Conservation (phyloP, 768 basidiomycete genomes). For the Guyanaporus albipodus region DNA sequence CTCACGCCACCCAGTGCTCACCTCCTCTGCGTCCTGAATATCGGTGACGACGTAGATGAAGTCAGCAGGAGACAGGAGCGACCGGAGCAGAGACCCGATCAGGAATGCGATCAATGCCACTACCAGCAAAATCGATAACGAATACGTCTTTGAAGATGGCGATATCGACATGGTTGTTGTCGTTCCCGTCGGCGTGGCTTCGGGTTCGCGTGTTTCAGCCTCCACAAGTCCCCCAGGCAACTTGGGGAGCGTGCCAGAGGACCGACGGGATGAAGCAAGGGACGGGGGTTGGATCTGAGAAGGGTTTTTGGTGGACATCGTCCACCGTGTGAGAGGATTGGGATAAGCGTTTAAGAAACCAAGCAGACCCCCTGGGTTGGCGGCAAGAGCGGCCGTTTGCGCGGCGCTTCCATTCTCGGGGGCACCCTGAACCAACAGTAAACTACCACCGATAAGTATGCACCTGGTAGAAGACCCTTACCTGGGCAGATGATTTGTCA, state of each 20-base stretch:
- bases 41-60: constrained; percentile 78
- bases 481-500: constrained; percentile 19
- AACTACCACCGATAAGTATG: not conserved
- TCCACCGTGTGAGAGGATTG: constrained; percentile 54
- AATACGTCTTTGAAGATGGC: constrained; percentile 28
- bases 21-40: constrained; percentile 48
- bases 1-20: constrained; percentile 72
- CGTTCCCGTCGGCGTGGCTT: not conserved
- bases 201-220: constrained; percentile 11
- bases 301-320: constrained; percentile 27
- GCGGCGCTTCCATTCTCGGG: constrained; percentile 22
- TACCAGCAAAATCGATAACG: constrained; percentile 59
- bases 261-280: constrained; percentile 20
- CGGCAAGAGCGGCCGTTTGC: constrained; percentile 18
- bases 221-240: constrained; percentile 36
- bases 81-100: constrained; percentile 85
- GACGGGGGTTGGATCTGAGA: constrained; percentile 21
- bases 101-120: constrained; percentile 86
- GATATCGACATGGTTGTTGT: not conserved
- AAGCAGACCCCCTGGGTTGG: constrained; percentile 43
- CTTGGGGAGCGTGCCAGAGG: constrained; percentile 22
- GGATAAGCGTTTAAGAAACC: constrained; percentile 61
- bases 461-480: constrained; percentile 12
- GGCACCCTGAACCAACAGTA: constrained; percentile 16
- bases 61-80: constrained; percentile 85